phyloP scores from a whole-genome alignment of 2,329 filamentous ascomycete species.

The Monilinia vaccinii-corymbosi region DNA sequence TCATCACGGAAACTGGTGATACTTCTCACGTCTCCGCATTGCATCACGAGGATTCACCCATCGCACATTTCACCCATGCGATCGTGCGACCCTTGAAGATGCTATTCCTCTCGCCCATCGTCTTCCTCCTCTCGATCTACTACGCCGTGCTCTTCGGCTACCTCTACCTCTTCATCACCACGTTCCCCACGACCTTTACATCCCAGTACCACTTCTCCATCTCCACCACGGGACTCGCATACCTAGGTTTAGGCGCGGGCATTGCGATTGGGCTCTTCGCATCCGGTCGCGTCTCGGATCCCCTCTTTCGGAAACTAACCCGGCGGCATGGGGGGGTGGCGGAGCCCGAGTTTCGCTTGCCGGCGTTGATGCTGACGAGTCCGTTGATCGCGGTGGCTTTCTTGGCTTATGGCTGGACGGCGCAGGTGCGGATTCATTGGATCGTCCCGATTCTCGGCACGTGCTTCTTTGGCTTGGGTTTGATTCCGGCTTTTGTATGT shows the following conservation, averaged over 20 bases:
- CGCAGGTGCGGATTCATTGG: constrained; percentile 32
- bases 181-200: constrained; percentile 12
- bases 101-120: background rate
- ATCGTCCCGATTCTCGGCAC: constrained; percentile 29
- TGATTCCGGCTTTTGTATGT: constrained; percentile 5
- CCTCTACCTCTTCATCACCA: constrained; percentile 16
- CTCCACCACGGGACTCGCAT: constrained; percentile 29
- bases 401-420: constrained; percentile 40
- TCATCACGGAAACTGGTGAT: background rate
- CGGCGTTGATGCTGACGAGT: constrained; percentile 31
- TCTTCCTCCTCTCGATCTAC: constrained; percentile 33
- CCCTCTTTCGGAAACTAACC: constrained; percentile 35
- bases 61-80: background rate
- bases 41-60: background rate
- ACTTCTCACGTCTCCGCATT: background rate
- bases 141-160: constrained; percentile 37
- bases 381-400: constrained; percentile 34
- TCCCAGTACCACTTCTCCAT: constrained; percentile 27
- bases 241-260: constrained; percentile 31
- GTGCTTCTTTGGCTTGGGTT: background rate
- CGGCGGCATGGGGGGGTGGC: constrained; percentile 31
- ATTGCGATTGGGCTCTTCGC: constrained; percentile 19
- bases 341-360: constrained; percentile 34
- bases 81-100: background rate
- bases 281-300: constrained; percentile 21